A percentile compares a stretch with the other conserved stretches of the same genome.
These are phyloP conservation scores for Anthracocystis walkeri DNA, from an alignment of 1,284 basidiomycete genomes.

Conservation along the genomic window DNA sequence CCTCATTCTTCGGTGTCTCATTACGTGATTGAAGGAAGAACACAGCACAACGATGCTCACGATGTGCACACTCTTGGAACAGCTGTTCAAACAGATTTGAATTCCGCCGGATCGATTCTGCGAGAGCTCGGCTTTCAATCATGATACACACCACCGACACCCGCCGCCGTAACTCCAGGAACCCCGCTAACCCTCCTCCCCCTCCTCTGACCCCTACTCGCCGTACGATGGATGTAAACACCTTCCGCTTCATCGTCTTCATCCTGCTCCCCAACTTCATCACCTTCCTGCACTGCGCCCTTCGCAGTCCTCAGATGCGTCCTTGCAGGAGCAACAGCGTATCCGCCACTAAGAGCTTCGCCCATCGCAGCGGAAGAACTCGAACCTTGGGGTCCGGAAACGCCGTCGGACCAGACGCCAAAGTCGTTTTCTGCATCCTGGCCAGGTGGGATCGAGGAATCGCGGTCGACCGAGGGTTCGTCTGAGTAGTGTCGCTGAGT, in stretches of 20 bases:
- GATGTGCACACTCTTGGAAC: too few relatives aligned
- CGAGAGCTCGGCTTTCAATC: slow-evolving; percentile 7
- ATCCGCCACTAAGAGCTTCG: slow-evolving; percentile 33
- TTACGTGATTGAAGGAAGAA: too few relatives aligned
- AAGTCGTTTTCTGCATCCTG: slow-evolving; percentile 8
- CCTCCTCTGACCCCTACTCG: not conserved
- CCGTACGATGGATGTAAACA: slow-evolving; percentile 54
- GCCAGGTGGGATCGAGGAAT: not conserved
- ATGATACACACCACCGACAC: slow-evolving; percentile 14
- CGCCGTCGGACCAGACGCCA: slow-evolving; percentile 41
- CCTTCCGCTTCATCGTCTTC: slow-evolving; percentile 46
- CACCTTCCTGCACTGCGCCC: slow-evolving; percentile 14
- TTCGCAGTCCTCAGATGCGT: slow-evolving; percentile 3
- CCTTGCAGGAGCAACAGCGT: slow-evolving; percentile 36
- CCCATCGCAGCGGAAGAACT: slow-evolving; percentile 29
- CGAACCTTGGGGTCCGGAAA: slow-evolving; percentile 35
- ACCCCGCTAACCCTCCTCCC: slow-evolving; percentile 12
- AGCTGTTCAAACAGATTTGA: too few relatives aligned
- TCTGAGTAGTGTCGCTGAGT: not conserved
- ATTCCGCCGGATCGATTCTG: too few relatives aligned
- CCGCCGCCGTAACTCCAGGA: slow-evolving; percentile 1
- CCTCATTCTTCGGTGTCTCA: too few relatives aligned
- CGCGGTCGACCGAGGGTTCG: slow-evolving; percentile 8
- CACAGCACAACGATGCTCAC: too few relatives aligned
- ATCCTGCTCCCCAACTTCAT: slow-evolving; percentile 20